Conservation (phyloP, 805 yeast species). For the Kodamaea fukazawae region DNA sequence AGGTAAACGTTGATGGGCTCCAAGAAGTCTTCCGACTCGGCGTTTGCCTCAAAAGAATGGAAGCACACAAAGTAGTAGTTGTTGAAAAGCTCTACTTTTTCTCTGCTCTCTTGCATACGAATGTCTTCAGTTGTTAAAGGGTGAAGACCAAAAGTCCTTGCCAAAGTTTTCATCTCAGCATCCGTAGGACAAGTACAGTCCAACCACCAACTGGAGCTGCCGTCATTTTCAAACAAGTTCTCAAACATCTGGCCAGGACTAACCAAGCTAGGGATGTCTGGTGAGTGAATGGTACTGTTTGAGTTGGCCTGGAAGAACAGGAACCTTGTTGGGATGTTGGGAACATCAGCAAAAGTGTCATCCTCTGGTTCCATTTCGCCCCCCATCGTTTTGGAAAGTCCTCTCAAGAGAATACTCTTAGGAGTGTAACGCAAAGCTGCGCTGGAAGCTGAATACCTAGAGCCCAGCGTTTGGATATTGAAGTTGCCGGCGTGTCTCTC, state of each 20-base stretch:
- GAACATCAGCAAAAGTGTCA: no score
- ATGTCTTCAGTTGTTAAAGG: slow-evolving; percentile 25
- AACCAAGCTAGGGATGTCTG: slow-evolving; percentile 77
- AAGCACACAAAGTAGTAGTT: slow-evolving; percentile 22
- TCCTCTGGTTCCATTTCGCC: no score
- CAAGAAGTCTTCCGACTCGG: slow-evolving; percentile 75
- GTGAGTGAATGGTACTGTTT: slow-evolving; percentile 89
- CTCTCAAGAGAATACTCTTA: no score
- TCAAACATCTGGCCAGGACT: slow-evolving; percentile 62
- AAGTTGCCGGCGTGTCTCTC: no score
- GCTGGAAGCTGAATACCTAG: no score
- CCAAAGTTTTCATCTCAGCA: slow-evolving; percentile 20
- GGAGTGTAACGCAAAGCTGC: no score
- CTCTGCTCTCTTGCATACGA: slow-evolving; percentile 22
- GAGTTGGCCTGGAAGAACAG: slow-evolving; percentile 77
- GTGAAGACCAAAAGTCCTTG: slow-evolving; percentile 22
- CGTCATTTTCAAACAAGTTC: slow-evolving; percentile 52
- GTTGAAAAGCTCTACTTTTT: slow-evolving; percentile 21
- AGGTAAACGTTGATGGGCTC: slow-evolving; percentile 77
- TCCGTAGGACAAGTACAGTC: slow-evolving; percentile 23
- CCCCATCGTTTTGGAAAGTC: no score
- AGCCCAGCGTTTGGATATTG: no score
- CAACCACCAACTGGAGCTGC: slow-evolving; percentile 75
- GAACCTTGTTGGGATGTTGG: slow-evolving; percentile 42
- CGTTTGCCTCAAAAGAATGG: slow-evolving; percentile 20